Base-by-base conservation (phyloP, 2,329 filamentous ascomycete species). In the Aspergillus sp. region DNA sequence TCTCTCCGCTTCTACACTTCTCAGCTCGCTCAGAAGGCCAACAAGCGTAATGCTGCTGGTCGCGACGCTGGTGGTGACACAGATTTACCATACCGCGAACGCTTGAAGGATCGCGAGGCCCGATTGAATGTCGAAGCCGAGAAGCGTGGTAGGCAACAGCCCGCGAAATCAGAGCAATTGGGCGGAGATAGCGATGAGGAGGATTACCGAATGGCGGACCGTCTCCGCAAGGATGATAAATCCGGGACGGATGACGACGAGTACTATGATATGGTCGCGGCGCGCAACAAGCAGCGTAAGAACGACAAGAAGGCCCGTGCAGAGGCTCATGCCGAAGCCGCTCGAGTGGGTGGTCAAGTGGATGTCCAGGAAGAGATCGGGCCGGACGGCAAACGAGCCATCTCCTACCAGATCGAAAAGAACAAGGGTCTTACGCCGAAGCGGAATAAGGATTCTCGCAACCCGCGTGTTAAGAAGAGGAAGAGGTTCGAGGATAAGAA, bases 401-500 rank as follows among this genome's bases (percentile, higher is more conserved):
- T 98, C 65, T 87, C 82, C 12, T 97, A 96, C 70, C 80, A 83
- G 57, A 98, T 98, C 62, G 81, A 90, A 73, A 96, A 97, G 81
- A 98, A 98, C 72, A 96, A 96, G 78, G 93, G 93, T 30, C 73
- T 98, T 52, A 83, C 88, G 49, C 88, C 90, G 41, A 85, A 86
- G 69, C 78, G 91, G 53, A 94, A 86, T 78, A 97, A 98, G 81
- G 90, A 94, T 58, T 85, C 89, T 48, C 78, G 91, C 53, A 98
- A 98, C 72, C 90, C 93, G 33, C 78, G 93, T 66, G 91, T 97
- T 55, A 98, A 97, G 85, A 97, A 96, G 85, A 82, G 88, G 70
- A 88, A 88, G 81, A 89, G 88, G 81, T 98, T 82, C 67, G 89
- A 94, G 64, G 85, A 89, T 68, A 96, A 94, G 79, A 86, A 91